Base-by-base conservation (phyloP, 2,329 filamentous ascomycete species). In the Verticillium tricorpus region DNA sequence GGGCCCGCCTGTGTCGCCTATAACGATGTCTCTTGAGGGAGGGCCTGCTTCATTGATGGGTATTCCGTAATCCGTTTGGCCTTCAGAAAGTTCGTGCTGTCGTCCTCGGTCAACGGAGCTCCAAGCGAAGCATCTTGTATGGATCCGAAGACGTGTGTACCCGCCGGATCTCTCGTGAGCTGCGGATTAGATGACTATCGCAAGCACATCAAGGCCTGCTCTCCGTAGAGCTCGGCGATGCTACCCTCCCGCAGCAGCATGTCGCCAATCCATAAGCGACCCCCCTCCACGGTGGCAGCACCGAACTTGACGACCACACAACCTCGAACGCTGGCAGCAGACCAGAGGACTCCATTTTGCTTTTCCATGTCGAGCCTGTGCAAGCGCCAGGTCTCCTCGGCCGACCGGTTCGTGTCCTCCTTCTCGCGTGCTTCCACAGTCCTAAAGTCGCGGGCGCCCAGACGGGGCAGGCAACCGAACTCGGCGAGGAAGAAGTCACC, bases 221-320 rank as follows among this genome's bases (percentile, higher is more conserved):
- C 89, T 1, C 94, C 94, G 79, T 97, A 97, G 14, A 85, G 77
- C 59, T 78, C 74, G 17, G 82, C 77, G 11, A 97, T 80, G 65
- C 85, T 93, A 1, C 90, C 91, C 73, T 97, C 92, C 64, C 86
- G 82, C 56, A 81, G 76, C 56, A 97, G 77, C 85, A 97, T 90
- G 7, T 81, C 82, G 11, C 87, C 86, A 62, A 98, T 81, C 92
- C 93, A 98, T 56, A 84, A 78, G 67, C 91, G 86, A 4, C 89
- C 93, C 31, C 89, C 89, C 73, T 98, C 93, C 28, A 97, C 89
- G 55, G 89, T 89, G 60, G 82, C 83, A 1, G 93, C 91, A 1
- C 91, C 92, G 73, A 98, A 96, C 74, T 98, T 98, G 67, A 98
- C 89, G 31, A 97, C 83, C 3, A 95, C 89, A 70, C 94, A 97